Evolutionary conservation across 148 eudicot species (phyloP).

Genomic region (Rhododendron vialii): DNA sequence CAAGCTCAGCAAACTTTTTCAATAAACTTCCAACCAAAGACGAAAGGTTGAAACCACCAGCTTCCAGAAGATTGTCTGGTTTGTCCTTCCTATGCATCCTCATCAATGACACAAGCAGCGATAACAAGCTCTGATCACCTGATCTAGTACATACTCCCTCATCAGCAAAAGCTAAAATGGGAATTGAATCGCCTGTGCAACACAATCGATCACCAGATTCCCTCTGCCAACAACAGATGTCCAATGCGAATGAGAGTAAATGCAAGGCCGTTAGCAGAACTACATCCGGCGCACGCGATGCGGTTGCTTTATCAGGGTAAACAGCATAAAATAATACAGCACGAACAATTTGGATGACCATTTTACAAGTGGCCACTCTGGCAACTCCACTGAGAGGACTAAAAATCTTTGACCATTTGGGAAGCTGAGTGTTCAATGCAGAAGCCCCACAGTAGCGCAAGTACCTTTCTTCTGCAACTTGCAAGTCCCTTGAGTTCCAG

Average conservation of each 20-base stretch:
- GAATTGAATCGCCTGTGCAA: constrained; percentile 37
- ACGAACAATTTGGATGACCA: constrained; percentile 60
- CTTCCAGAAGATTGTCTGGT: constrained; percentile 39
- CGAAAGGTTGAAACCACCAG: constrained; percentile 62
- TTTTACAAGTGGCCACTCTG: constrained; percentile 74
- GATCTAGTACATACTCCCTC: constrained; percentile 46
- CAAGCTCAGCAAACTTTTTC: constrained; percentile 72
- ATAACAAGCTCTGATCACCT: constrained; percentile 65
- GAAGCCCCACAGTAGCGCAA: constrained; percentile 73
- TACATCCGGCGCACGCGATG: constrained; percentile 83
- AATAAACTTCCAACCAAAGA: constrained; percentile 57
- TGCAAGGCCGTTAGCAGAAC: constrained; percentile 81
- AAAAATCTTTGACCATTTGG: constrained; percentile 78
- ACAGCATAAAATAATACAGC: constrained; percentile 72
- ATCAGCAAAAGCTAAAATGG: constrained; percentile 64
- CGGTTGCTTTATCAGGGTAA: constrained; percentile 40
- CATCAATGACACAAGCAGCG: constrained; percentile 81
- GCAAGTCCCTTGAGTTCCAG: constrained; percentile 84
- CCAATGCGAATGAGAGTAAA: constrained; percentile 73
- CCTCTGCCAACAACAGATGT: constrained; percentile 52
- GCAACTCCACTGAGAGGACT: constrained; percentile 69
- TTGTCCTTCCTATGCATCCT: constrained; percentile 56
- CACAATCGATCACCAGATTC: constrained; percentile 37
- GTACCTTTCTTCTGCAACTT: constrained; percentile 90
- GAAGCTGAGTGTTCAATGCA: constrained; percentile 74